These are phyloP conservation scores for Calonectria henricotiae DNA, from an alignment of 2,329 filamentous ascomycete genomes.

Conservation along the genomic window DNA sequence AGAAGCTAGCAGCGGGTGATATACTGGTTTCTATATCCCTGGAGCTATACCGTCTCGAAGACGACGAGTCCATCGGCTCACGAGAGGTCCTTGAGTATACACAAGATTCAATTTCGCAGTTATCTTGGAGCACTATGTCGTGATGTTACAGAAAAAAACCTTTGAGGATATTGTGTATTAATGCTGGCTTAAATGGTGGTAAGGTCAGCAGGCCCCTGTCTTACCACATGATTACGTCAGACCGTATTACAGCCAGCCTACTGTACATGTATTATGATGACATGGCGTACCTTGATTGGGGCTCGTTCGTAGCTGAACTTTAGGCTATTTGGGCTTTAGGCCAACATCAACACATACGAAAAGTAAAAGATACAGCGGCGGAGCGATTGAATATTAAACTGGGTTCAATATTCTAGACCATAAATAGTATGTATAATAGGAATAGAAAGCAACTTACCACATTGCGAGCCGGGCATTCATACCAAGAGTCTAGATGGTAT, in stretches of 20 bases:
- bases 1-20: too few relatives aligned
- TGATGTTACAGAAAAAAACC: neutral
- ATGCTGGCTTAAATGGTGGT: neutral
- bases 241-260: neutral
- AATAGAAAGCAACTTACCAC: too few relatives aligned
- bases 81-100: too few relatives aligned
- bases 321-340: neutral
- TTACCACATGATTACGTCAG: neutral
- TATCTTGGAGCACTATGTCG: neutral
- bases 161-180: neutral
- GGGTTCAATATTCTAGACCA: too few relatives aligned
- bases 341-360: too few relatives aligned
- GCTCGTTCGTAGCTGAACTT: neutral
- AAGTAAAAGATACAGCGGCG: too few relatives aligned
- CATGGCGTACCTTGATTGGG: neutral
- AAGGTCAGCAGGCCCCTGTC: neutral
- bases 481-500: too few relatives aligned
- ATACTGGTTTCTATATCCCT: neutral
- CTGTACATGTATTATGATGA: neutral
- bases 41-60: neutral
- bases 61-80: neutral
- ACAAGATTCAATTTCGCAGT: too few relatives aligned
- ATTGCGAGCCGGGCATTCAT: too few relatives aligned
- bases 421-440: too few relatives aligned
- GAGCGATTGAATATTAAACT: too few relatives aligned